These are phyloP conservation scores for Lactarius deliciosus DNA, from an alignment of 768 basidiomycete species.

Conservation along the genomic window DNA sequence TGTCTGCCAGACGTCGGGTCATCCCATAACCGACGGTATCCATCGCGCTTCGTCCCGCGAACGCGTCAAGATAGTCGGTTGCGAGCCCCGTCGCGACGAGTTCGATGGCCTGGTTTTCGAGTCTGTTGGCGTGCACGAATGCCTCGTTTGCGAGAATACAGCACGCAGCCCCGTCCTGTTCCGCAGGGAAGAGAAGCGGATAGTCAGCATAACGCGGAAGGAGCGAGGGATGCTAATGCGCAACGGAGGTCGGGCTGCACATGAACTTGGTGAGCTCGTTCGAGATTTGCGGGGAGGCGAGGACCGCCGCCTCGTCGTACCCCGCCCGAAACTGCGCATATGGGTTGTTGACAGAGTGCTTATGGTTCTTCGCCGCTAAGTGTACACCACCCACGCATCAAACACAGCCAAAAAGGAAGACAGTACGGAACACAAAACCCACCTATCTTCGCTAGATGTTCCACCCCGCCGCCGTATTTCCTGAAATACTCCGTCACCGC, in stretches of 20 bases:
- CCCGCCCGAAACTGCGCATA: slow-evolving; percentile 84
- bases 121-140: slow-evolving; percentile 67
- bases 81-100: slow-evolving; percentile 63
- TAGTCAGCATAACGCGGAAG: not conserved
- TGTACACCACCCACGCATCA: not conserved
- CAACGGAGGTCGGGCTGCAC: slow-evolving; percentile 77
- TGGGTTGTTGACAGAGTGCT: slow-evolving; percentile 77
- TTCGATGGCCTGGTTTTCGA: slow-evolving; percentile 87
- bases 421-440: slow-evolving; percentile 22
- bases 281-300: slow-evolving; percentile 65
- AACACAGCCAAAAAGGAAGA: not conserved
- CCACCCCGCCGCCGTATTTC: slow-evolving; percentile 67
- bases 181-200: no score
- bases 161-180: slow-evolving; percentile 71
- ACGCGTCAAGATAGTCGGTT: slow-evolving; percentile 66
- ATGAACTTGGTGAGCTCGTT: slow-evolving; percentile 78
- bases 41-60: slow-evolving; percentile 70
- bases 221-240: not conserved
- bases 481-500: slow-evolving; percentile 73
- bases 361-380: slow-evolving; percentile 79
- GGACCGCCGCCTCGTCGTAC: slow-evolving; percentile 70
- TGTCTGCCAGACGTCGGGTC: slow-evolving; percentile 65
- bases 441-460: slow-evolving; percentile 79
- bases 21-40: slow-evolving; percentile 78
- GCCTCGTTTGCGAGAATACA: slow-evolving; percentile 77